Evolutionary conservation across 805 yeast species (phyloP), one percentile per base, ranked within the genome.

Genomic region (Ogataea methanolica): DNA sequence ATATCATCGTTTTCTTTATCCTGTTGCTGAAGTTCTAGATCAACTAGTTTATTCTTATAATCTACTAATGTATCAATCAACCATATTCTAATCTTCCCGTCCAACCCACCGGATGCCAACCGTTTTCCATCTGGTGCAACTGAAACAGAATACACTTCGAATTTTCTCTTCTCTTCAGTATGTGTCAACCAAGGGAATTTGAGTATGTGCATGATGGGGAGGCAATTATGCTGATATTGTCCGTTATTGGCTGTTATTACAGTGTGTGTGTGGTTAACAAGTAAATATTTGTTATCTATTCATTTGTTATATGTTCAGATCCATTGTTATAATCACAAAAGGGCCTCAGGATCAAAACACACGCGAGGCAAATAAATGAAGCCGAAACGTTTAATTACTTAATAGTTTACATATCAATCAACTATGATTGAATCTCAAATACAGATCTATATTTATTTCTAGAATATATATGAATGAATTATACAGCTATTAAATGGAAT

Each of bases 21-120:
- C 7, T 33, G 33, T 41, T 35, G 46, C 22, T 39, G 41, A 47
- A 23, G 39, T 29, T 58, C 56, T 59, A 59, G 17, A 21, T 49
- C 50, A 48, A 41, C 49, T 57, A 45, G 49, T 53, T 33, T 52
- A 4, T 49, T 47, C 39, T 66, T 64, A 55, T 74, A 80, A 38
- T 72, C 68, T 12, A 69, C 56, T 8, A 85, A 72, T 11, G 85
- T 77, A 5, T 72, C 75, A 7, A 81, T 70, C 12, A 85, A 82
- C 99, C 99, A 92, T 41, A 92, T 85, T 52, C 92, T 78, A 39
- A 94, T 89, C 56, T 88, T 89, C 0, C 98, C 97, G 67, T 92
- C 92, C 36, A 86, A 68, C 1, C 98, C 99, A 16, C 98, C 99
- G 1, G 97, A 84, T 1, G 97, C 99, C 23, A 92, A 64, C 47